These are phyloP conservation scores for Fraxinus dipetala DNA, from an alignment of 305 asterid species.

Conservation along the genomic window DNA sequence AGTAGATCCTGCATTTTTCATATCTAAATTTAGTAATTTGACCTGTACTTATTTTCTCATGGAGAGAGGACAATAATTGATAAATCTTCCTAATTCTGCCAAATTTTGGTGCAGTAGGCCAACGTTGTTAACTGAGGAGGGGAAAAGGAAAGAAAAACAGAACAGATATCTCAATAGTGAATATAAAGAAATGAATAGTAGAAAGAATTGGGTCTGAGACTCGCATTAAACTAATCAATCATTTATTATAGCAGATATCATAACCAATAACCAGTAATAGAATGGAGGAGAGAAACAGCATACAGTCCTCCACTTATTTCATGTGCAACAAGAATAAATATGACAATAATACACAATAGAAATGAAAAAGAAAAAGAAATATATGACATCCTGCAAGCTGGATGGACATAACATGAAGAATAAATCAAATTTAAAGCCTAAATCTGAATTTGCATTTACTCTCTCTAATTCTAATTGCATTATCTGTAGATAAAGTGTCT, in stretches of 20 bases:
- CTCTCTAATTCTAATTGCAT: constrained; percentile 56
- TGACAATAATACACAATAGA: background rate
- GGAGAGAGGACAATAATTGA: background rate
- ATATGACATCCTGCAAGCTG: background rate
- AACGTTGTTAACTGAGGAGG: background rate
- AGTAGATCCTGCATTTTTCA: background rate
- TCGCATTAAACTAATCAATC: background rate
- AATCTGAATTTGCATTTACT: constrained; percentile 73
- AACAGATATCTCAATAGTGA: background rate
- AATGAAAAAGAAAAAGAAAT: background rate
- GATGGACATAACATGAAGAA: background rate
- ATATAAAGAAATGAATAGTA: background rate
- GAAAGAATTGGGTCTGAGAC: background rate
- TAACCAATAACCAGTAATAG: constrained; percentile 12
- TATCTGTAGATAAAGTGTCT: constrained; percentile 49
- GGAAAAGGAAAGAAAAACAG: background rate
- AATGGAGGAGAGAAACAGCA: constrained; percentile 6
- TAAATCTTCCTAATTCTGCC: background rate
- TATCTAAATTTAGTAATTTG: background rate
- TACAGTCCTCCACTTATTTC: constrained; percentile 19
- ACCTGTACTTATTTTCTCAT: background rate
- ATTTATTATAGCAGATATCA: background rate
- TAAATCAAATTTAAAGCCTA: constrained; percentile 43
- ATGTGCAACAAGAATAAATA: background rate
- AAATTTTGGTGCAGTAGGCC: background rate